These are phyloP conservation scores for Leccinellum albellum DNA, from an alignment of 768 basidiomycete species.

Conservation along the genomic window DNA sequence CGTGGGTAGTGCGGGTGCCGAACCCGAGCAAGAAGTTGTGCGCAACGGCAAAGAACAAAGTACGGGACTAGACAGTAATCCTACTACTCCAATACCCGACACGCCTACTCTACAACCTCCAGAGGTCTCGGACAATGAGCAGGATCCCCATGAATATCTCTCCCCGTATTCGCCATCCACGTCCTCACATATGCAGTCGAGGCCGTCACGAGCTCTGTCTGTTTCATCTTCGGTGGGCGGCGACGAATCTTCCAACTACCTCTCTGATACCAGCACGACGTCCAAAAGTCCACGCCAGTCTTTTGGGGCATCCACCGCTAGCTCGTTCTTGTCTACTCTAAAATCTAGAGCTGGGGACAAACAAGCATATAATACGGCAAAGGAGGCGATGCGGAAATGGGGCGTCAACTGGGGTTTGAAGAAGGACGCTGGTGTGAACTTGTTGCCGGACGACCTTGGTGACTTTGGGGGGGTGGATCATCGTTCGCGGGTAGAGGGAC, in stretches of 20 bases:
- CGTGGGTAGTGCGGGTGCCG: conserved; percentile 40
- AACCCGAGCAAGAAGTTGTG: conserved; percentile 23
- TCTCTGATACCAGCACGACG: conserved; percentile 31
- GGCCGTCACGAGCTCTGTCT: conserved; percentile 35
- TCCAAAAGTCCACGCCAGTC: conserved; percentile 42
- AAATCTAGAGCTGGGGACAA: conserved; percentile 79
- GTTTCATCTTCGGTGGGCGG: conserved; percentile 33
- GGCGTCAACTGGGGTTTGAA: conserved; percentile 68
- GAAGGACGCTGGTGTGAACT: conserved; percentile 42
- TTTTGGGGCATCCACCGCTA: conserved; percentile 29
- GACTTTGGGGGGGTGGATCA: conserved; percentile 40
- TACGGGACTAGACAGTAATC: conserved; percentile 36
- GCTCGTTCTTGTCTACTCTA: conserved; percentile 74
- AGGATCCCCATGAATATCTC: conserved; percentile 15
- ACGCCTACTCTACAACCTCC: conserved; percentile 2
- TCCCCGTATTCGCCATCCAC: conserved; percentile 42
- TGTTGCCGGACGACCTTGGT: conserved; percentile 37
- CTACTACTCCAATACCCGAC: conserved; percentile 10
- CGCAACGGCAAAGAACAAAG: conserved; percentile 26
- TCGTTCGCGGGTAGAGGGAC: conserved; percentile 32
- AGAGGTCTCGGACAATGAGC: conserved; percentile 19
- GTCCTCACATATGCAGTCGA: conserved; percentile 33
- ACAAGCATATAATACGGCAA: conserved; percentile 78
- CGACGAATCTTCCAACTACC: conserved; percentile 26
- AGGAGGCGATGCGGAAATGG: conserved; percentile 91